Conservation (phyloP, 1,284 basidiomycete species). For the Pseudozyma sp. region DNA sequence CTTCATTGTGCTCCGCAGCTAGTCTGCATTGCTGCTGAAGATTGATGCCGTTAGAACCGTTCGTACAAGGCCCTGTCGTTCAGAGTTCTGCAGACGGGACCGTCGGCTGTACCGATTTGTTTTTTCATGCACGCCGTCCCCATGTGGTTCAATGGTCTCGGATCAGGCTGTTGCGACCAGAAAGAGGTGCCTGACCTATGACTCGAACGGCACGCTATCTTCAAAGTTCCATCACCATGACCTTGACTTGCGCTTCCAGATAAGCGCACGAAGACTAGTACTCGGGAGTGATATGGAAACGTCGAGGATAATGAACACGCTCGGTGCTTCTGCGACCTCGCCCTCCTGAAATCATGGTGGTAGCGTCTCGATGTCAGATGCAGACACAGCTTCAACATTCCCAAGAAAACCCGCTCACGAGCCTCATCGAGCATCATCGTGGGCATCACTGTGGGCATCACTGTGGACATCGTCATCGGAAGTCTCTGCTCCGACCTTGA, state of each 20-base stretch:
- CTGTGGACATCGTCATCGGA: conserved; percentile 11
- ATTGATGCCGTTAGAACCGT: neutral
- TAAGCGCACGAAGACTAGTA: too few relatives aligned
- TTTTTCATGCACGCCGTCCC: neutral
- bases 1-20: neutral
- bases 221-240: neutral
- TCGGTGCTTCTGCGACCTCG: neutral
- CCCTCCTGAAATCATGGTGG: neutral
- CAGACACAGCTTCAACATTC: neutral
- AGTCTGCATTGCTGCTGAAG: neutral
- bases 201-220: conserved; percentile 13
- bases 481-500: conserved; percentile 23
- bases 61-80: neutral
- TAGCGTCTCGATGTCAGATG: too few relatives aligned
- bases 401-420: neutral
- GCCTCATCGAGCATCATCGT: neutral
- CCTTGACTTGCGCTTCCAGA: neutral
- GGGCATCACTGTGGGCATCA: neutral
- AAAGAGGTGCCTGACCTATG: neutral
- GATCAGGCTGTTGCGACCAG: conserved; percentile 11
- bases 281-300: too few relatives aligned
- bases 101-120: neutral
- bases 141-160: conserved; percentile 14
- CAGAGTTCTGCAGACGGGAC: neutral
- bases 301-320: neutral